Evolutionary conservation across 371 early-diverging fungal species (phyloP).

Genomic region (Mucor velutinosus): DNA sequence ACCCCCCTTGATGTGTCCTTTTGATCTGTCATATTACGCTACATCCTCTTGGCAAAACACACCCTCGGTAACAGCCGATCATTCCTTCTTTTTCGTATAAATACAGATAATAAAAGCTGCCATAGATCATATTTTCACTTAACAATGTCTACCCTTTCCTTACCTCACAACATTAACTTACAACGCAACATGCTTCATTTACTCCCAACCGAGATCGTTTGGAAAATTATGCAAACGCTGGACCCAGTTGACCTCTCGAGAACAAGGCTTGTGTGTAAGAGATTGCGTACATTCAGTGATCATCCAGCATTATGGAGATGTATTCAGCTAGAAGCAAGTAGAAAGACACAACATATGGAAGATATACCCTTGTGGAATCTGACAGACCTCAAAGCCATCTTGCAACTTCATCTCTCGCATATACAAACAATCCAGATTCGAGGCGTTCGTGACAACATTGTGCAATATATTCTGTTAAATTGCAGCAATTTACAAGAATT

Average conservation of each 20-base stretch:
- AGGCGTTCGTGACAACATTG: slow-evolving; percentile 44
- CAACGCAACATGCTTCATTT: background rate
- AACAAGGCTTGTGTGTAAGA: slow-evolving; percentile 19
- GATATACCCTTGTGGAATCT: slow-evolving; percentile 26
- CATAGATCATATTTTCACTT: background rate
- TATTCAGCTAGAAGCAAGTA: slow-evolving; percentile 13
- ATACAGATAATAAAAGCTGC: background rate
- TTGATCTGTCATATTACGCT: background rate
- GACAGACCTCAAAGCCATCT: slow-evolving; percentile 21
- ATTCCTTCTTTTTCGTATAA: background rate
- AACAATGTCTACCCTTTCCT: background rate
- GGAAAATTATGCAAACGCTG: slow-evolving; percentile 1
- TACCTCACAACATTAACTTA: background rate
- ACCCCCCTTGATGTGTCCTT: background rate
- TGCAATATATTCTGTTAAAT: slow-evolving; percentile 28
- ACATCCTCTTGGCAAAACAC: background rate
- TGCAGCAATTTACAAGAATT: slow-evolving; percentile 28
- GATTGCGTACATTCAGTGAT: slow-evolving; percentile 24
- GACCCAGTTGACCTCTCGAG: slow-evolving; percentile 18
- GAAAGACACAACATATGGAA: background rate
- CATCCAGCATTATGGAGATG: slow-evolving; percentile 32
- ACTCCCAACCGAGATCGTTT: slow-evolving; percentile 7
- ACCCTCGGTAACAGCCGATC: background rate
- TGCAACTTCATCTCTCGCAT: slow-evolving; percentile 29
- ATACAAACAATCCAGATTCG: slow-evolving; percentile 31